These are phyloP conservation scores for Xylariaceae sp. DNA, from an alignment of 2,329 filamentous ascomycete genomes.

Conservation along the genomic window DNA sequence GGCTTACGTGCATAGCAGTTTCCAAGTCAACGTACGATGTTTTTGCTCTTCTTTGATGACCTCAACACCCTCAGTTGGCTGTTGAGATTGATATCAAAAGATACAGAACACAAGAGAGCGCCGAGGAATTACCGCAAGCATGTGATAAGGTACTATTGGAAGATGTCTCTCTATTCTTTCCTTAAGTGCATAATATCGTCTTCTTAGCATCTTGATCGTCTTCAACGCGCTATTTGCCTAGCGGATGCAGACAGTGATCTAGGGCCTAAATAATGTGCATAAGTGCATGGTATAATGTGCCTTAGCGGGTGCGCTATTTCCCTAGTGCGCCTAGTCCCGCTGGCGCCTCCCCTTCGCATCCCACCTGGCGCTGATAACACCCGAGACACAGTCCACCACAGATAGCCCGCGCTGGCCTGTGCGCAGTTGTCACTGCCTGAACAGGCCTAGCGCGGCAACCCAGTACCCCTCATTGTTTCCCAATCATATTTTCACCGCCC, in stretches of 20 bases:
- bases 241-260: neutral
- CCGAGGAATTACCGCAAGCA: no score
- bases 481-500: constrained; percentile 17
- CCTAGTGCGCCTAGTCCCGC: neutral
- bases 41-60: no score
- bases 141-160: no score
- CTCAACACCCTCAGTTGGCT: no score
- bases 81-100: no score
- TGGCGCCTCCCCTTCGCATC: neutral
- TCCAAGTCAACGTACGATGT: no score
- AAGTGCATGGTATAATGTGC: neutral
- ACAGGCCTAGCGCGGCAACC: neutral
- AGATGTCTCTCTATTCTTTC: no score
- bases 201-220: no score
- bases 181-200: no score
- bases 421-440: neutral
- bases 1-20: no score
- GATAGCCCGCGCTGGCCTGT: neutral
- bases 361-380: neutral
- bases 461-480: constrained; percentile 2
- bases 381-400: neutral
- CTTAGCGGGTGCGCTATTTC: neutral
- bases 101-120: no score
- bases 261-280: neutral
- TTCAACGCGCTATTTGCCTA: neutral